Evolutionary conservation across 2,329 filamentous ascomycete genomes (phyloP).

Genomic region (Penicillium sp.): DNA sequence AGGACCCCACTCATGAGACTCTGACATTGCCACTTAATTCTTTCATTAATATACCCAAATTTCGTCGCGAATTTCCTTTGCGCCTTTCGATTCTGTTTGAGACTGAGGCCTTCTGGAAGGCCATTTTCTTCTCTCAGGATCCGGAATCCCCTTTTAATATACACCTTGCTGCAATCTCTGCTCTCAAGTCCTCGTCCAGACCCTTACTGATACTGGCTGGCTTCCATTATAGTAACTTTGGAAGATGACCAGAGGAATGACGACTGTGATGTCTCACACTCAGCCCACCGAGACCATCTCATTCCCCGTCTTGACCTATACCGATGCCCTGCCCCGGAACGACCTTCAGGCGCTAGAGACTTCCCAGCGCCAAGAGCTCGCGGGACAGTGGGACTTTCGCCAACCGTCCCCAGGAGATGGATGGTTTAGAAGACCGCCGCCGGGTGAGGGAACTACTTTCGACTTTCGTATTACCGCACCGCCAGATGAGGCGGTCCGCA

Average conservation of each 20-base stretch:
- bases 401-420: slow-evolving; percentile 23
- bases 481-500: slow-evolving; percentile 26
- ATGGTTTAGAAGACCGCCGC: slow-evolving; percentile 18
- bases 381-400: slow-evolving; percentile 20
- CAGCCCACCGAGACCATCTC: slow-evolving; percentile 32
- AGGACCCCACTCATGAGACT: slow-evolving; percentile 22
- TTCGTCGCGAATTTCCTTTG: background rate
- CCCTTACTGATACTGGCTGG: slow-evolving; percentile 7
- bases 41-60: slow-evolving; percentile 14
- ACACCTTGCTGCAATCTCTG: background rate
- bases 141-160: slow-evolving; percentile 14
- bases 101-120: slow-evolving; percentile 42
- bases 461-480: slow-evolving; percentile 35
- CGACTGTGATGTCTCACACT: slow-evolving; percentile 32
- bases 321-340: slow-evolving; percentile 35
- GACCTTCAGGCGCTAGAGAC: slow-evolving; percentile 27
- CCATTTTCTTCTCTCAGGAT: slow-evolving; percentile 33
- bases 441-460: slow-evolving; percentile 22
- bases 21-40: slow-evolving; percentile 15
- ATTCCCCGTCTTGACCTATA: slow-evolving; percentile 33
- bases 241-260: slow-evolving; percentile 33
- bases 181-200: background rate
- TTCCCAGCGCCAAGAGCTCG: slow-evolving; percentile 10
- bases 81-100: slow-evolving; percentile 13
- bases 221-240: slow-evolving; percentile 1